Evolutionary conservation across 106 monocot genomes (phyloP).

Genomic region (Apostasia shenzhenica): DNA sequence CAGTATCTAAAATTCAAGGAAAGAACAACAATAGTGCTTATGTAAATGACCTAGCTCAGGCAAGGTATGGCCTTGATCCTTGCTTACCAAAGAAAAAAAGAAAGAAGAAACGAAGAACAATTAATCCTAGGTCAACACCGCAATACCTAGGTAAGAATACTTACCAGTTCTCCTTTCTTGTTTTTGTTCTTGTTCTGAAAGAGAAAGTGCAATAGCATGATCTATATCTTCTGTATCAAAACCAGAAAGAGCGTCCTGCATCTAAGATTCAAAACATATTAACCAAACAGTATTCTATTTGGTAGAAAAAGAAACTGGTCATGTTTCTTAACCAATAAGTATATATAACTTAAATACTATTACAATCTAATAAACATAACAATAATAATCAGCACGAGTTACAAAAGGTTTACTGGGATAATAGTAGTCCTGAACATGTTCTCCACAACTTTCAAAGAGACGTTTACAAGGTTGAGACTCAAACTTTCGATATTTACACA

Average conservation of each 20-base stretch:
- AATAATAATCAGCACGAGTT: too few species aligned
- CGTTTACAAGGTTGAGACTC: too few species aligned
- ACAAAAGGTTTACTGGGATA: too few species aligned
- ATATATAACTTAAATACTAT: too few species aligned
- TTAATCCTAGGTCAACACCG: not conserved
- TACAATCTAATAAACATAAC: too few species aligned
- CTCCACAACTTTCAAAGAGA: too few species aligned
- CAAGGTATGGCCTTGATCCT: not conserved
- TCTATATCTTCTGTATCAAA: conserved; percentile 58
- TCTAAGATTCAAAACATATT: not conserved
- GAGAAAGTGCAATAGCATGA: conserved; percentile 63
- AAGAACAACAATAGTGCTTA: not conserved
- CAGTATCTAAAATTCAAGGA: conserved; percentile 31
- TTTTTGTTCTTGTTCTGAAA: conserved; percentile 63
- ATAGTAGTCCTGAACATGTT: too few species aligned
- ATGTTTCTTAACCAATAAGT: too few species aligned
- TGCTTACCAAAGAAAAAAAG: conserved; percentile 1
- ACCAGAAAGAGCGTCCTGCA: conserved; percentile 29
- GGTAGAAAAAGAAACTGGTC: not conserved
- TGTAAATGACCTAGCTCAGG: not conserved
- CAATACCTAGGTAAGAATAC: conserved; percentile 4
- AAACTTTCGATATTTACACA: too few species aligned
- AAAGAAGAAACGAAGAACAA: not conserved
- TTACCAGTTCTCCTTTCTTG: conserved; percentile 47
- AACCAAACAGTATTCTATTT: not conserved